Base-by-base conservation (phyloP, 345 rosid species). In the Gossypium rotundifolium region DNA sequence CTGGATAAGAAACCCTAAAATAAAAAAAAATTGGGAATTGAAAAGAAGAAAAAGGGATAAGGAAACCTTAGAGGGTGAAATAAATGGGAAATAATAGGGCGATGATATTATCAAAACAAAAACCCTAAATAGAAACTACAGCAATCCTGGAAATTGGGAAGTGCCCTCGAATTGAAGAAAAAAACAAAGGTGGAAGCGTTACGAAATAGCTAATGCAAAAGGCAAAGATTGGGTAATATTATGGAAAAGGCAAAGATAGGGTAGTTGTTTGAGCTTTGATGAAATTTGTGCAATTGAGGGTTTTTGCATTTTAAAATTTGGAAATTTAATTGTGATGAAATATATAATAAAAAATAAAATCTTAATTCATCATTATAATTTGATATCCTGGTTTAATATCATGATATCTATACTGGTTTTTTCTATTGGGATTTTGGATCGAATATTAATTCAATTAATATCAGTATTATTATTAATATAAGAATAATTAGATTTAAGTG, bases 401-500 rank as follows among this genome's bases (percentile, higher is more conserved):
- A 33, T 33, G 1, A 33, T 5, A 33, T 33, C 1, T 5, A 5
- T 5, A 33, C 5, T 33, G 6, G 40, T 1, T 33, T 33, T 33
- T 33, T 27, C 3, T 27, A 27, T 0, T 2, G 3, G n/a, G n/a
- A n/a, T n/a, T n/a, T n/a, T 27, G 3, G 4, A 27, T 3, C 3
- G 4, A 29, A 4, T 2, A 0, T 0, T 29, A 29, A 0, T 4
- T 29, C 33, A 4, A 29, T 29, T 3, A 29, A 0, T 0, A 3
- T 3, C 0, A 0, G 0, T 29, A 29, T 27, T 27, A 0, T 27
- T 27, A 27, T 27, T 27, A 27, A 27, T 3, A 0, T 27, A 27
- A 0, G 0, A 27, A 0, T 27, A 3, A 0, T 0, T 27, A 0
- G 29, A 27, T 27, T 27, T 0, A 27, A 27, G 0, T 0, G 0